These are phyloP conservation scores for Bjerkandera adusta DNA, from an alignment of 1,284 basidiomycete genomes.

Conservation along the genomic window DNA sequence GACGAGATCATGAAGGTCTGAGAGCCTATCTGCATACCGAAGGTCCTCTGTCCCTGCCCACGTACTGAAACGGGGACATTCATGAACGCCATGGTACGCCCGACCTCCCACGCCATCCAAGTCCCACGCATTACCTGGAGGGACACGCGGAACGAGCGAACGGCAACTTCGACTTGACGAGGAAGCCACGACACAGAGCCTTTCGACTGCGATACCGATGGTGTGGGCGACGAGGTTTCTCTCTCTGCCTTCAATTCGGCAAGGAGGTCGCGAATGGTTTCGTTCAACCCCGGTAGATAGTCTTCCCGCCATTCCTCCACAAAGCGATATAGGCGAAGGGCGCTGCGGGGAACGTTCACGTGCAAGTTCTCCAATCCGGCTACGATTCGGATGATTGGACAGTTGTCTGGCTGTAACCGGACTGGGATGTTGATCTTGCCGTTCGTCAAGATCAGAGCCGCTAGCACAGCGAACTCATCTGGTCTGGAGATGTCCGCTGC, in stretches of 20 bases:
- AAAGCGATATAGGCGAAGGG: slow-evolving; percentile 72
- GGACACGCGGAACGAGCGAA: slow-evolving; percentile 50
- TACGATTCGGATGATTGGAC: slow-evolving; percentile 40
- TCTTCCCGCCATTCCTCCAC: slow-evolving; percentile 77
- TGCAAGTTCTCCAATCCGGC: slow-evolving; percentile 44
- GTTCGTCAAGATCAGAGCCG: slow-evolving; percentile 48
- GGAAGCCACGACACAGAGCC: slow-evolving; percentile 26
- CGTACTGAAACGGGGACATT: slow-evolving; percentile 37
- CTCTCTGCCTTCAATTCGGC: slow-evolving; percentile 49
- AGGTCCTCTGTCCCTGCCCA: slow-evolving; percentile 39
- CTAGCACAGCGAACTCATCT: slow-evolving; percentile 53
- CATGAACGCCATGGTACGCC: slow-evolving; percentile 46
- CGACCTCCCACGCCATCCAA: slow-evolving; percentile 74
- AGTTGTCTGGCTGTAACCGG: slow-evolving; percentile 41
- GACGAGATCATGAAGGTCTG: slow-evolving; percentile 66
- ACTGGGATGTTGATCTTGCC: slow-evolving; percentile 45
- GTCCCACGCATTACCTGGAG: slow-evolving; percentile 83
- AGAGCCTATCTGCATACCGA: slow-evolving; percentile 63
- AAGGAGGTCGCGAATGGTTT: slow-evolving; percentile 60
- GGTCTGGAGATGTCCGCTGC: slow-evolving; percentile 35
- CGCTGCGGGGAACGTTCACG: slow-evolving; percentile 73
- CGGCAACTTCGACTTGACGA: slow-evolving; percentile 47
- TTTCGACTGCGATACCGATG: slow-evolving; percentile 25
- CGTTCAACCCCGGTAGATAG: slow-evolving; percentile 69
- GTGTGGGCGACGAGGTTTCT: slow-evolving; percentile 24